phyloP scores from a whole-genome alignment of 163 green algal genomes.

The Scenedesmus sp. region DNA sequence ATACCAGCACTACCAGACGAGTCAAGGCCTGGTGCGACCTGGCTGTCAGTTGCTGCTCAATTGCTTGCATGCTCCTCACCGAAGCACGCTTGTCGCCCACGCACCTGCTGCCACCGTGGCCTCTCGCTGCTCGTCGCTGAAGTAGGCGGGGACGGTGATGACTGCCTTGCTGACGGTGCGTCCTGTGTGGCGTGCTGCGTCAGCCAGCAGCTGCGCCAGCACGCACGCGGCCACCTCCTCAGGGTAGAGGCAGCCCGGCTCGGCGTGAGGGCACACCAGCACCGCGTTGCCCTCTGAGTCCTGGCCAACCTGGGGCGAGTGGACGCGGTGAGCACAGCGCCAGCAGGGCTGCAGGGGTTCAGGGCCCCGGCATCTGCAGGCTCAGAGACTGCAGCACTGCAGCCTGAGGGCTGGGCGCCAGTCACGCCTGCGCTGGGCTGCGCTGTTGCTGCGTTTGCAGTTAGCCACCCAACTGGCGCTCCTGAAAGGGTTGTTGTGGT shows the following conservation, averaged over 20 bases:
- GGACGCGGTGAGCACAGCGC: background rate
- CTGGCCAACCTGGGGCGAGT: conserved; percentile 47
- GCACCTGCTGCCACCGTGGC: conserved; percentile 84
- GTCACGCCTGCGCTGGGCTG: too few relatives aligned
- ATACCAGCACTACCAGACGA: too few relatives aligned
- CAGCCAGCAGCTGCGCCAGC: conserved; percentile 73
- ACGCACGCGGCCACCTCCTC: conserved; percentile 84
- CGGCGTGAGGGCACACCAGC: conserved; percentile 68
- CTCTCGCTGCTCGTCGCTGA: conserved; percentile 81
- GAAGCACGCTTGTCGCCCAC: too few relatives aligned
- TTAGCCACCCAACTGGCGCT: too few relatives aligned
- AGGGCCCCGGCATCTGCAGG: background rate
- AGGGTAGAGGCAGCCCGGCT: conserved; percentile 77
- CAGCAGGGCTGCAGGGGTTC: background rate
- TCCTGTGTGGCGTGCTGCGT: conserved; percentile 64
- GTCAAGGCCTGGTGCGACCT: background rate
- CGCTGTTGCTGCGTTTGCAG: too few relatives aligned
- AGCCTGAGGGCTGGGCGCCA: too few relatives aligned
- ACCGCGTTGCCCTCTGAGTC: conserved; percentile 78
- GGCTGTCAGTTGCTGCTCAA: too few relatives aligned
- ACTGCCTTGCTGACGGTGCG: conserved; percentile 77
- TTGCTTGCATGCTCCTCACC: too few relatives aligned
- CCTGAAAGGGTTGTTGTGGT: too few relatives aligned
- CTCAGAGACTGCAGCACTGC: background rate
- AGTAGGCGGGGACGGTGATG: conserved; percentile 93